Percentiles rank a stretch among this genome's conserved stretches.
Conservation (phyloP, 208 protist genomes). For the Sergeia podlipaevii region DNA sequence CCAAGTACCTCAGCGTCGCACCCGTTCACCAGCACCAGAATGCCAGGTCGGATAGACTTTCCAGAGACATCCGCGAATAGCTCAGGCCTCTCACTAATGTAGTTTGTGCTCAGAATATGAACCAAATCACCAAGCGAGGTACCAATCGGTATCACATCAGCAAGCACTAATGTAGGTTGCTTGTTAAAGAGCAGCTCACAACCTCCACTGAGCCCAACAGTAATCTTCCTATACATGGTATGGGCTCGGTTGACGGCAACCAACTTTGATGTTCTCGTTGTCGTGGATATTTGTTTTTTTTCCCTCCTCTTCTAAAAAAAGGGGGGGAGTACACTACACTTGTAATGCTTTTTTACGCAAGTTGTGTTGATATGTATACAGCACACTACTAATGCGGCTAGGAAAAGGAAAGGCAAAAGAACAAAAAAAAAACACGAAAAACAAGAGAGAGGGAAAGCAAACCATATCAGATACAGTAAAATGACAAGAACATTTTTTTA, state of each 20-base stretch:
- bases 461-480: no score
- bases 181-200: conserved; percentile 85
- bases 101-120: conserved; percentile 35
- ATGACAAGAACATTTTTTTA: no score
- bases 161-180: conserved; percentile 20
- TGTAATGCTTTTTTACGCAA: no score
- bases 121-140: conserved; percentile 51
- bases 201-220: conserved; percentile 56
- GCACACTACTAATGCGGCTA: no score
- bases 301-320: conserved; percentile 3
- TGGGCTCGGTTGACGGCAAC: neutral
- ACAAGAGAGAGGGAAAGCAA: no score
- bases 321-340: no score
- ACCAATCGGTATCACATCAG: conserved; percentile 29
- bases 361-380: no score
- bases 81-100: conserved; percentile 68
- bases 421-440: no score
- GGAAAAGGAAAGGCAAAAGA: no score
- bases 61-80: conserved; percentile 71
- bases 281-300: neutral
- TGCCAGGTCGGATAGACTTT: conserved; percentile 79
- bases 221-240: conserved; percentile 39
- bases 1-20: conserved; percentile 92
- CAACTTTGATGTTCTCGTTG: neutral
- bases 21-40: conserved; percentile 92